A percentile compares a stretch with the other conserved stretches of the same genome.
phyloP scores from a whole-genome alignment of 306 rosid species.

The Adenanthera pavonina region DNA sequence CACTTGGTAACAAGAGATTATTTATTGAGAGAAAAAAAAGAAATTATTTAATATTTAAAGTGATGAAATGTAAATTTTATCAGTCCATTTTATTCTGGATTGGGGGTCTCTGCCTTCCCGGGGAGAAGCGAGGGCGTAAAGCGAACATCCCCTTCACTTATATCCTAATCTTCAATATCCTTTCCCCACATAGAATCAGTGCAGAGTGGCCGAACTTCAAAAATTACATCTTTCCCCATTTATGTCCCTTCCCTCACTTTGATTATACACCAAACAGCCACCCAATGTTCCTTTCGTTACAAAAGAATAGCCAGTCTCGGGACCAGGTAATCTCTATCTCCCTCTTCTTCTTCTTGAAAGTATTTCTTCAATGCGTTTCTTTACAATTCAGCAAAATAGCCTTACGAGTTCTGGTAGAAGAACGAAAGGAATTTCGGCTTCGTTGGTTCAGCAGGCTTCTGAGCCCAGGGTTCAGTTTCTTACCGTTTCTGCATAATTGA shows the following conservation, averaged over 20 bases:
- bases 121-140: background rate
- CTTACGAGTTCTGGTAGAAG: background rate
- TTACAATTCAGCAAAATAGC: background rate
- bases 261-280: background rate
- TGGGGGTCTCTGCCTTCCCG: background rate
- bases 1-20: too few species aligned
- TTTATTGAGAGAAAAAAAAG: too few species aligned
- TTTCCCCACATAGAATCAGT: background rate
- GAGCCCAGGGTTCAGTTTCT: slow-evolving; percentile 6
- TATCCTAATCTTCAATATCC: background rate
- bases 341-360: background rate
- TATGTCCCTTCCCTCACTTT: slow-evolving; percentile 13
- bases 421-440: background rate
- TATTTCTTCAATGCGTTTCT: background rate
- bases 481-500: background rate
- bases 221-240: background rate
- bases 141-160: background rate
- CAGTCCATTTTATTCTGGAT: too few species aligned
- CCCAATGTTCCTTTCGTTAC: slow-evolving; percentile 53
- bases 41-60: too few species aligned
- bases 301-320: slow-evolving; percentile 43
- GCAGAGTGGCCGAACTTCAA: background rate
- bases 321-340: slow-evolving; percentile 51
- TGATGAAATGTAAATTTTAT: too few species aligned
- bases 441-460: background rate